These are phyloP conservation scores for Leptodermis oblonga DNA, from an alignment of 257 asterid species.

Conservation along the genomic window DNA sequence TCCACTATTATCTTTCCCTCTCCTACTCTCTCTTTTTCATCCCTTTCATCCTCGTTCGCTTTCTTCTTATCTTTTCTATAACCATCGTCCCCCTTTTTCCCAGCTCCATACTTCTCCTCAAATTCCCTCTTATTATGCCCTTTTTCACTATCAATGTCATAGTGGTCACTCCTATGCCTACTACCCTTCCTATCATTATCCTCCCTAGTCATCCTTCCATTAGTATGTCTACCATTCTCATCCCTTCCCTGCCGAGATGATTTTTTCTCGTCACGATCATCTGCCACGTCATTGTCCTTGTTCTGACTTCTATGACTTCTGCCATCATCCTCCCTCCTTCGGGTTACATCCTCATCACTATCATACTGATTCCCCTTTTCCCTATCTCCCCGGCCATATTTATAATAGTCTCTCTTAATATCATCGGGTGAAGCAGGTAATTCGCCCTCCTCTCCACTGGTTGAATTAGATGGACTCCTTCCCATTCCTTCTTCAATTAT, in stretches of 20 bases:
- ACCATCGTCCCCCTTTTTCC: not conserved
- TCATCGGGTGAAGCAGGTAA: constrained; percentile 14
- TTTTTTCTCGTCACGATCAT: not conserved
- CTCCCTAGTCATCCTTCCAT: no score
- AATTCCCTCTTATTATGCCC: constrained; percentile 17
- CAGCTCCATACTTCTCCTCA: constrained; percentile 8
- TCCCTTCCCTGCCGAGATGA: not conserved
- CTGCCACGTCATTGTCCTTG: not conserved
- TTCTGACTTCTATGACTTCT: not conserved
- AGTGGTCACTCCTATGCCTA: constrained; percentile 17
- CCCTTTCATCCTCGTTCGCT: not conserved
- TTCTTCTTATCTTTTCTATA: not conserved
- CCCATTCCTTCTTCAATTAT: not conserved
- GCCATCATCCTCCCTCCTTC: not conserved
- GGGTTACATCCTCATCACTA: constrained; percentile 20
- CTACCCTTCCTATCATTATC: no score
- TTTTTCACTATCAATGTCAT: constrained; percentile 26
- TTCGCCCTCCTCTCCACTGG: constrained; percentile 5
- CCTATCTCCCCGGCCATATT: constrained; percentile 17
- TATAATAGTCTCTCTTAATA: no score
- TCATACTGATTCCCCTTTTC: constrained; percentile 16
- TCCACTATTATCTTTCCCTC: constrained; percentile 17
- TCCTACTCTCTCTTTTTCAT: constrained; percentile 5
- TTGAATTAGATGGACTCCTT: not conserved
- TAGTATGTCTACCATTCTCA: not conserved